phyloP scores from a whole-genome alignment of 148 eudicot genomes.

The Salicornia ramosissima region DNA sequence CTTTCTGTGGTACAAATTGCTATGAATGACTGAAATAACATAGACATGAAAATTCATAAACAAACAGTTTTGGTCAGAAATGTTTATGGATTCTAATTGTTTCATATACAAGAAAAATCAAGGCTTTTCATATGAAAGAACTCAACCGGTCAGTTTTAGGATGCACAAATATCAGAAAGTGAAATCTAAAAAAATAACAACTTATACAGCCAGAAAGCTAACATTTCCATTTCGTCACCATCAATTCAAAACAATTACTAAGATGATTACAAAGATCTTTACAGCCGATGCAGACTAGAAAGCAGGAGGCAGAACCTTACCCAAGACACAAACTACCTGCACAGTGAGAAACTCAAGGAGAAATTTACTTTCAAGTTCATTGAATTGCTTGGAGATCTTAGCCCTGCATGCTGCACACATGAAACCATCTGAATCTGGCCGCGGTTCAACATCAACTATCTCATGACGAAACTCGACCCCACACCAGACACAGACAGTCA shows the following conservation, averaged over 20 bases:
- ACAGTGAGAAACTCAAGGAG: conserved; percentile 29
- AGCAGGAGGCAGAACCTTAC: conserved; percentile 7
- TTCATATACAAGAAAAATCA: not conserved
- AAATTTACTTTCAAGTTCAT: conserved; percentile 34
- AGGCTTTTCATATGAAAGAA: not conserved
- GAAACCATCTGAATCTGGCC: conserved; percentile 64
- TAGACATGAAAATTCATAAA: too few species aligned
- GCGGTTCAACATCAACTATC: conserved; percentile 39
- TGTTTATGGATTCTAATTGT: too few species aligned
- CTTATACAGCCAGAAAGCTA: not conserved
- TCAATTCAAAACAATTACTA: not conserved
- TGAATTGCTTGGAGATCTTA: conserved; percentile 60
- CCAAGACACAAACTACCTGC: conserved; percentile 13
- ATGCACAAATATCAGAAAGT: not conserved
- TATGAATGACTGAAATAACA: too few species aligned
- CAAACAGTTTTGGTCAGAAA: not conserved
- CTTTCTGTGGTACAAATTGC: too few species aligned
- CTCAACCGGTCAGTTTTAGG: too few species aligned
- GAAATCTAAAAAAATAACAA: not conserved
- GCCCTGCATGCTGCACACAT: conserved; percentile 68
- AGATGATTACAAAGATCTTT: not conserved
- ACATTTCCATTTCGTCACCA: not conserved
- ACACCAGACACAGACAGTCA: conserved; percentile 68
- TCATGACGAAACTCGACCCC: conserved; percentile 49
- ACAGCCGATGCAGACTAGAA: conserved; percentile 2